Evolutionary conservation across 768 basidiomycete genomes (phyloP).

Genomic region (Naganishia friedmannii): DNA sequence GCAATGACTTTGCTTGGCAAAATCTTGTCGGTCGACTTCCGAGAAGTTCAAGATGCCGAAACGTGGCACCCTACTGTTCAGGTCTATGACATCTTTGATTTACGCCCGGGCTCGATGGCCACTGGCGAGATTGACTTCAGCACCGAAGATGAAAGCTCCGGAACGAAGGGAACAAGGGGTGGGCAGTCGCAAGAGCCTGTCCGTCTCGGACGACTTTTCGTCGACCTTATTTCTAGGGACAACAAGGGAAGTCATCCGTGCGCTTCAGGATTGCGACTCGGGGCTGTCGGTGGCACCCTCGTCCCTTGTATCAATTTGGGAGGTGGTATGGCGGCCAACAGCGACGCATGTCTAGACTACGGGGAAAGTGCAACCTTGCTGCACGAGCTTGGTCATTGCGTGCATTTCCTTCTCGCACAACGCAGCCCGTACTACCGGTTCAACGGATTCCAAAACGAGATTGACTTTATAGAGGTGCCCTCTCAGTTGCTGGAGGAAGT

Average conservation of each 20-base stretch:
- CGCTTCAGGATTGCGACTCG: background rate
- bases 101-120: background rate
- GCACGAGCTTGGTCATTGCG: conserved; percentile 23
- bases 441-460: conserved; percentile 2
- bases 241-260: conserved; percentile 7
- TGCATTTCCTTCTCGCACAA: conserved; percentile 13
- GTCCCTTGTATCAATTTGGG: conserved; percentile 2
- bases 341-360: conserved; percentile 6
- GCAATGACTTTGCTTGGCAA: background rate
- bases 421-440: background rate
- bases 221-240: conserved; percentile 11
- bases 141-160: background rate
- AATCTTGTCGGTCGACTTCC: background rate
- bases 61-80: conserved; percentile 3
- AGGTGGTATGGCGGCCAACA: background rate
- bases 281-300: too few species aligned
- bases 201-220: background rate
- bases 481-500: conserved; percentile 16
- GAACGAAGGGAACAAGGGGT: background rate
- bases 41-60: background rate
- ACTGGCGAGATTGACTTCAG: background rate
- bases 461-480: conserved; percentile 22
- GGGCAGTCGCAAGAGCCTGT: background rate
- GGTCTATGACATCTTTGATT: background rate
- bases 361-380: background rate